Evolutionary conservation across 2,329 filamentous ascomycete genomes (phyloP).

Genomic region (Kalmusia sp.): DNA sequence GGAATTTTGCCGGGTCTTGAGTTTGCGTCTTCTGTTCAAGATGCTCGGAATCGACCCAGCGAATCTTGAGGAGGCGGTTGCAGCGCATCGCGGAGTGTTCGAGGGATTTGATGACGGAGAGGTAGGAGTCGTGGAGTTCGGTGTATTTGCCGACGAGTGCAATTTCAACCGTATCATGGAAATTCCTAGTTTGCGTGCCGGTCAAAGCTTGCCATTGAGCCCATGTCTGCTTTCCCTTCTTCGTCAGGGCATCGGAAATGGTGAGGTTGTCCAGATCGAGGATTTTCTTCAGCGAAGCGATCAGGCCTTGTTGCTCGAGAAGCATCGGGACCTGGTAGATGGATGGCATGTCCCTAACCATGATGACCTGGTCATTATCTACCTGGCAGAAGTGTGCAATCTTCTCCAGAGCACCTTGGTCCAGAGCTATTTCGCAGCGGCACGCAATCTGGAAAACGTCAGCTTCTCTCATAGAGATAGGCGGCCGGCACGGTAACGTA

Average conservation of each 20-base stretch:
- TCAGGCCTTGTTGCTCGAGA: conserved; percentile 79
- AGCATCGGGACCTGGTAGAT: conserved; percentile 97
- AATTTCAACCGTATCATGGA: conserved; percentile 74
- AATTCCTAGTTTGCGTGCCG: conserved; percentile 67
- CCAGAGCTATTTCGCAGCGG: conserved; percentile 80
- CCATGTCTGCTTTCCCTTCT: conserved; percentile 76
- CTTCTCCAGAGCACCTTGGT: conserved; percentile 78
- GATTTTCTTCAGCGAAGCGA: conserved; percentile 69
- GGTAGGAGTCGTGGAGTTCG: conserved; percentile 82
- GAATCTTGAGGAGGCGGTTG: conserved; percentile 76
- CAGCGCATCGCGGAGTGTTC: conserved; percentile 93
- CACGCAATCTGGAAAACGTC: conserved; percentile 75
- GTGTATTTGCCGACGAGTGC: conserved; percentile 93
- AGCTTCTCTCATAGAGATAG: not conserved
- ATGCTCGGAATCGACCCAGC: conserved; percentile 85
- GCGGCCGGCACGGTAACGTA: conserved; percentile 45
- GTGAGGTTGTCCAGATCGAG: conserved; percentile 68
- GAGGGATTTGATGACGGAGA: conserved; percentile 82
- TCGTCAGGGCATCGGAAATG: conserved; percentile 61
- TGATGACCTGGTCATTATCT: conserved; percentile 82
- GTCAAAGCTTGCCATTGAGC: conserved; percentile 77
- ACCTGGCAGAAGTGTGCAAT: conserved; percentile 91
- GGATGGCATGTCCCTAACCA: conserved; percentile 84
- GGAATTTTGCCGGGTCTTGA: conserved; percentile 73
- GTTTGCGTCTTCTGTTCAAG: conserved; percentile 73